Evolutionary conservation across 306 rosid genomes (phyloP).

Genomic region (Acacia crassicarpa): DNA sequence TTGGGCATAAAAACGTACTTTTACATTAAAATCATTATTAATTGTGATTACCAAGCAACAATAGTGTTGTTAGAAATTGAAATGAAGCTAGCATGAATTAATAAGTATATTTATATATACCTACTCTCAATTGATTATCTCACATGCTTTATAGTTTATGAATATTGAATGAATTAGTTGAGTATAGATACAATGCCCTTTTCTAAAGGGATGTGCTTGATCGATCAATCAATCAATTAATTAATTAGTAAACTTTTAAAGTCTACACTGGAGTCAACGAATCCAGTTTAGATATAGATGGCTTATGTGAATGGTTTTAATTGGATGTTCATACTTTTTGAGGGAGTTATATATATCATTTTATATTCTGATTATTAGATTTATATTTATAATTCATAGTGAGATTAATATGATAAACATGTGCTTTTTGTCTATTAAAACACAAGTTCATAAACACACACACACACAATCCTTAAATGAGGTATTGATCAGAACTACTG

Average conservation of each 20-base stretch:
- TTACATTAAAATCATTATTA: not conserved
- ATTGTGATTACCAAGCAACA: not conserved
- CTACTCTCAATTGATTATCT: not conserved
- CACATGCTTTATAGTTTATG: not conserved
- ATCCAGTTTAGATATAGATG: not conserved
- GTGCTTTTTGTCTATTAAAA: not conserved
- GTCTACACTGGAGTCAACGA: conserved; percentile 3
- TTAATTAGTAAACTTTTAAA: not conserved
- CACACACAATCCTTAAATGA: too few species aligned
- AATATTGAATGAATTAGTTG: conserved; percentile 1
- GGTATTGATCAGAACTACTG: too few species aligned
- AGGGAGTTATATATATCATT: too few species aligned
- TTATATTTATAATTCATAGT: not conserved
- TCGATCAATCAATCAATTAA: not conserved
- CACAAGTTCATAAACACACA: not conserved
- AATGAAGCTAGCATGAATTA: not conserved
- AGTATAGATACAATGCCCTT: not conserved
- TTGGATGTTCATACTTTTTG: not conserved
- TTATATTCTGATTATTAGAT: not conserved
- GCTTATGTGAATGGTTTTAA: not conserved
- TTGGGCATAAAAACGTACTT: not conserved
- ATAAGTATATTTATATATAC: not conserved
- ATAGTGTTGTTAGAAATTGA: not conserved
- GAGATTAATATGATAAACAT: not conserved
- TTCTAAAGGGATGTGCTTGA: not conserved